phyloP scores from a whole-genome alignment of 2,329 filamentous ascomycete species.

The Aureobasidium lini region DNA sequence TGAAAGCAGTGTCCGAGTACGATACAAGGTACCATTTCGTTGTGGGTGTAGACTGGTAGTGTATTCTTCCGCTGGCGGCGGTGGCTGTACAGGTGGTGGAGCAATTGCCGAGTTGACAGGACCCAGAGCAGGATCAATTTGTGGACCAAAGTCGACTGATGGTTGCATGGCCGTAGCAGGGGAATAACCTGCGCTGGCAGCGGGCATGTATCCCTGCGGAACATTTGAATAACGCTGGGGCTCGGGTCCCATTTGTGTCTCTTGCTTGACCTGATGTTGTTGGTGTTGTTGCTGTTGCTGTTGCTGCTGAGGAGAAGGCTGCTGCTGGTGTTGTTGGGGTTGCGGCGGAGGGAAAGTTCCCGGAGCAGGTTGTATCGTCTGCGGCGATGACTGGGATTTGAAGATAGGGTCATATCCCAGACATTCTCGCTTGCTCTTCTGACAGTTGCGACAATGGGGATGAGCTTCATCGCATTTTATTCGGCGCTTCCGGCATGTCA shows the following conservation, averaged over 20 bases:
- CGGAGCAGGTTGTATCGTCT: slow-evolving; percentile 64
- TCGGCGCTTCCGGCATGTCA: slow-evolving; percentile 87
- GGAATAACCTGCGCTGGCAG: slow-evolving; percentile 24
- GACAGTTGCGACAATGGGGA: slow-evolving; percentile 80
- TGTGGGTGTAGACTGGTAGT: slow-evolving; percentile 21
- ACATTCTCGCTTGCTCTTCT: slow-evolving; percentile 82
- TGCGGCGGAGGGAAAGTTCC: slow-evolving; percentile 27
- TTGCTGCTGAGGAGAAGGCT: slow-evolving; percentile 21
- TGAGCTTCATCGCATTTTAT: slow-evolving; percentile 95
- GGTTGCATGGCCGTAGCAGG: slow-evolving; percentile 13
- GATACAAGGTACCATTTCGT: slow-evolving; percentile 22
- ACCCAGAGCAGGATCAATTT: slow-evolving; percentile 24
- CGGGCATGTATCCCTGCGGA: slow-evolving; percentile 37
- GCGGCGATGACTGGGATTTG: slow-evolving; percentile 62
- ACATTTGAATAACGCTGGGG: slow-evolving; percentile 27
- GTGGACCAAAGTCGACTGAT: slow-evolving; percentile 8
- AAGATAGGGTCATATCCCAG: slow-evolving; percentile 83
- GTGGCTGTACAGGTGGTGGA: slow-evolving; percentile 23
- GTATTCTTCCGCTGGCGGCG: slow-evolving; percentile 23
- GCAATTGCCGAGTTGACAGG: slow-evolving; percentile 26
- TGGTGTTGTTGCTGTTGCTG: slow-evolving; percentile 25
- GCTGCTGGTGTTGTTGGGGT: slow-evolving; percentile 17
- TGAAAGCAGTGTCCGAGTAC: neutral
- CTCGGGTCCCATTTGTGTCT: slow-evolving; percentile 22
- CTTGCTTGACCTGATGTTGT: slow-evolving; percentile 23